phyloP scores from a whole-genome alignment of 2,329 filamentous ascomycete genomes.

The Drechslerella dactyloides region DNA sequence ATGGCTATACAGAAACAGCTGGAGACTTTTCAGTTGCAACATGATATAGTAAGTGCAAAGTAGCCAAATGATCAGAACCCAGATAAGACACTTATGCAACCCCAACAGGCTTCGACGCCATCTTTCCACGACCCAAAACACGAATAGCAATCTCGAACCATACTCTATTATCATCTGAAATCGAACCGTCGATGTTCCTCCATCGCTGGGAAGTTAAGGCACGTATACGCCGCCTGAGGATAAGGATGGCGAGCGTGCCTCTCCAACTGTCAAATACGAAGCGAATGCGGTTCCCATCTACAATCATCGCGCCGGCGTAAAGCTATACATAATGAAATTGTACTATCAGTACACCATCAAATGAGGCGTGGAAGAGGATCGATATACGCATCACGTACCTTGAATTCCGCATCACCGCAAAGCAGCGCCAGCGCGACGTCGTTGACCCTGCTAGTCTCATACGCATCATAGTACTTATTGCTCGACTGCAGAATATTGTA shows the following conservation, averaged over 20 bases:
- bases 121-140: slow-evolving; percentile 33
- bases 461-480: slow-evolving; percentile 79
- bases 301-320: slow-evolving; percentile 76
- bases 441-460: slow-evolving; percentile 81
- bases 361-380: slow-evolving; percentile 8
- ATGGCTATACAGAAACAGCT: no score
- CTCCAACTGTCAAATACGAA: slow-evolving; percentile 90
- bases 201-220: slow-evolving; percentile 26
- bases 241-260: slow-evolving; percentile 85
- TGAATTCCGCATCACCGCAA: slow-evolving; percentile 86
- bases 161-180: slow-evolving; percentile 27
- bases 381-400: slow-evolving; percentile 62
- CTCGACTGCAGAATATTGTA: slow-evolving; percentile 97
- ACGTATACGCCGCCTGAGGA: slow-evolving; percentile 66
- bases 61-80: no score
- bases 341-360: background rate
- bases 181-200: slow-evolving; percentile 29
- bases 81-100: background rate
- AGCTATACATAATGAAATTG: slow-evolving; percentile 63
- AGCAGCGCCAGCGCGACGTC: slow-evolving; percentile 82
- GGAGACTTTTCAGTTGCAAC: no score
- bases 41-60: no score
- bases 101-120: slow-evolving; percentile 4
- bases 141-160: slow-evolving; percentile 45
- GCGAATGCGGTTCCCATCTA: slow-evolving; percentile 85